Evolutionary conservation across 768 basidiomycete species (phyloP), one percentile per base, ranked within the genome.

Genomic region (Amanita polypyramis): DNA sequence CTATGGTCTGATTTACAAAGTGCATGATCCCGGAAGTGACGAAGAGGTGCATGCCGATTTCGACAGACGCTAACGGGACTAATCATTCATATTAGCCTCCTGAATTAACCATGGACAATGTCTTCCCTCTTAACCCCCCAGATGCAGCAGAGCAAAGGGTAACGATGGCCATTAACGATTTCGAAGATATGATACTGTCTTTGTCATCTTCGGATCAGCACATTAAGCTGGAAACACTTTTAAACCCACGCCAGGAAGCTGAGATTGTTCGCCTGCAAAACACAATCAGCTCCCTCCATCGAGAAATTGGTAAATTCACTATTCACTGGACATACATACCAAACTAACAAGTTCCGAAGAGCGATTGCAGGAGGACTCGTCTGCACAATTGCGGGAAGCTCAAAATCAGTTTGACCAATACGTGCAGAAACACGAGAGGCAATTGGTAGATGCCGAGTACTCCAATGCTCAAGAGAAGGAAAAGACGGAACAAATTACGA

Each of bases 391-490:
- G 12, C 39, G 27, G 15, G 47, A 49, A 35, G 47, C 47, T 17
- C 39, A 49, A 17, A 23, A 17, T 15, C 32, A 38, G 23, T 49
- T 49, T 17, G 40, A 49, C 12, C 15, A 49, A 33, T 41, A 38
- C 20, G 39, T 32, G 5, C 29, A 49, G 27, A 49, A 42, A 32
- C 38, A 49, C 17, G 47, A 40, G n/a, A 42, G 21, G 21, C 32
- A 41, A 10, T 41, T 25, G 20, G 38, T 34, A 21, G 40, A 41
- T 34, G 32, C 30, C 19, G 39, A 40, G 33, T 21, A 29, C 15
- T 9, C 33, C 46, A 79, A 85, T 51, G 70, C 72, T 30, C 77
- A 82, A 56, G 70, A 65, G 33, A 49, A 32, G 23, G 70, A 76
- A 43, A 68, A 72, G 23, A 59, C 87, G 27, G 75, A 77, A 25